A percentile compares a stretch with the other conserved stretches of the same genome.
These are phyloP conservation scores for Glycyrrhiza uralensis DNA, from an alignment of 306 rosid species.

Conservation along the genomic window DNA sequence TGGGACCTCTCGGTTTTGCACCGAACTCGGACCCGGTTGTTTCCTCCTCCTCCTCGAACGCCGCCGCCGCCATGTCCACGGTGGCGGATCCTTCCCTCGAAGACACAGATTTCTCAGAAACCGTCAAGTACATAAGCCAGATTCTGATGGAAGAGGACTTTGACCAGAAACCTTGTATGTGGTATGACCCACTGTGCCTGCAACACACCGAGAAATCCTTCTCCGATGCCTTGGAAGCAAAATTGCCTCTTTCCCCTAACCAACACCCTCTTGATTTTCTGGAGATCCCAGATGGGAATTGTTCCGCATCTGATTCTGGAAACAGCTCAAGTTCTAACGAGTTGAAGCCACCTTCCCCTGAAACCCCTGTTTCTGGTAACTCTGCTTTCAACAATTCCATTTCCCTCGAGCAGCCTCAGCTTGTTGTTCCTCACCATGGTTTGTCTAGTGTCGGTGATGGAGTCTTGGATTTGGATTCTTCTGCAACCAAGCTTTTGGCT, in stretches of 20 bases:
- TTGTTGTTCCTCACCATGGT: slow-evolving; percentile 15
- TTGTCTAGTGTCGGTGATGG: slow-evolving; percentile 33
- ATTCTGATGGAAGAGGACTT: slow-evolving; percentile 75
- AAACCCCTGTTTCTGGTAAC: slow-evolving; percentile 32
- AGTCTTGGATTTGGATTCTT: slow-evolving; percentile 37
- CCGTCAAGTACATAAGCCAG: slow-evolving; percentile 39
- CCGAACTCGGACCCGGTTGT: neutral
- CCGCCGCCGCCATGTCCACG: neutral
- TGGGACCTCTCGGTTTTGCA: neutral
- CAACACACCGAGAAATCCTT: slow-evolving; percentile 67
- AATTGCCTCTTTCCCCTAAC: slow-evolving; percentile 36
- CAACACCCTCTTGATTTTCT: slow-evolving; percentile 39
- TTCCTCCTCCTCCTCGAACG: neutral
- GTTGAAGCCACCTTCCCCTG: slow-evolving; percentile 33
- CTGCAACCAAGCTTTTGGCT: slow-evolving; percentile 49
- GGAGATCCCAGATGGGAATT: slow-evolving; percentile 26
- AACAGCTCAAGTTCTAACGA: slow-evolving; percentile 32
- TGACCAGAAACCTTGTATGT: slow-evolving; percentile 60
- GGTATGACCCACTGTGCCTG: slow-evolving; percentile 54
- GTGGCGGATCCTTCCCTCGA: slow-evolving; percentile 24
- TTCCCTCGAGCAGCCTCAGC: slow-evolving; percentile 23
- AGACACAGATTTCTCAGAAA: slow-evolving; percentile 41
- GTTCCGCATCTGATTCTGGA: slow-evolving; percentile 8
- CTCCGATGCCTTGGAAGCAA: slow-evolving; percentile 47
- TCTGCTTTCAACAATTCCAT: slow-evolving; percentile 9